Evolutionary conservation across 164 flowering plant species (phyloP).

Genomic region (Aristolochia californica): DNA sequence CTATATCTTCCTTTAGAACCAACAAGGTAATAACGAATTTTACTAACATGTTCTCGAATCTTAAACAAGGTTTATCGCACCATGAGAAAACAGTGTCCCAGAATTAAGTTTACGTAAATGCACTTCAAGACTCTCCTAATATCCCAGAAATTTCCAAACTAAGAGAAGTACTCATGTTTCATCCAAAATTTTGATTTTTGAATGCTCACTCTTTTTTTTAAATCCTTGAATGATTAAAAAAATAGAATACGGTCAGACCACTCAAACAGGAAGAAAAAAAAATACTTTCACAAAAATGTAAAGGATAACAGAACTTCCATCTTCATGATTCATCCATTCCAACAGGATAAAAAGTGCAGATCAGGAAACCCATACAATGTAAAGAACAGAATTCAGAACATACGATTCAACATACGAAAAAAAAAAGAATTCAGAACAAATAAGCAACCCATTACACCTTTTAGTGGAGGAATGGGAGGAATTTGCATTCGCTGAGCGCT

Average conservation of each 20-base stretch:
- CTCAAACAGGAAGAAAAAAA: not conserved
- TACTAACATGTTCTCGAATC: no score
- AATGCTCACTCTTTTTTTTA: not conserved
- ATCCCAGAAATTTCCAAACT: no score
- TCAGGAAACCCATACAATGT: not conserved
- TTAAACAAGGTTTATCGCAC: no score
- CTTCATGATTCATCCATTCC: not conserved
- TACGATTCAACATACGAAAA: not conserved
- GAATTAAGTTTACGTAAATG: no score
- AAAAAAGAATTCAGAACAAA: not conserved
- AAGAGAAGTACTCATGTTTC: not conserved
- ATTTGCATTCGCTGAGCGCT: slow-evolving; percentile 22
- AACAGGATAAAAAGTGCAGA: not conserved
- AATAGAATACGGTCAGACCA: no score
- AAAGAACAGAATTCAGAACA: not conserved
- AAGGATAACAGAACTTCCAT: not conserved
- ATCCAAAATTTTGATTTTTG: not conserved
- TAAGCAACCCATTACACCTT: slow-evolving; percentile 20
- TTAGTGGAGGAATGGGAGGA: slow-evolving; percentile 35
- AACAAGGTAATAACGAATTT: no score
- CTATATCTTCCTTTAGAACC: no score
- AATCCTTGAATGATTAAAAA: not conserved
- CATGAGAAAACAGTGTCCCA: no score
- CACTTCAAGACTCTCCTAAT: no score
- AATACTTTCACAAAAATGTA: not conserved